Percentiles rank a stretch among this genome's conserved stretches.
These are phyloP conservation scores for Sarocladium oryzae DNA, from an alignment of 2,329 filamentous ascomycete species.

Conservation along the genomic window DNA sequence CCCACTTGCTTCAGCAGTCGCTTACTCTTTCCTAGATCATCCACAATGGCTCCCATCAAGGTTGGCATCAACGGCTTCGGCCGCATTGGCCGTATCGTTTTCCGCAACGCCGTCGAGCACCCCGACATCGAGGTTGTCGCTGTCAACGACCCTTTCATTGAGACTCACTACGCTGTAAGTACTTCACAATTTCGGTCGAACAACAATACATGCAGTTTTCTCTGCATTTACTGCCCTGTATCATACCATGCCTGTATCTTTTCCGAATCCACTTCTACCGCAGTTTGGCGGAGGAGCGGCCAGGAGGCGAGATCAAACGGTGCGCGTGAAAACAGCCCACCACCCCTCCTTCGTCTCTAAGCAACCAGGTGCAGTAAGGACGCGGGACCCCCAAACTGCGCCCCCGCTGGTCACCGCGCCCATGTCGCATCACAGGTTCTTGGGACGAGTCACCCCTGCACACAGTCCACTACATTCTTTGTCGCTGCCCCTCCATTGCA, in stretches of 20 bases:
- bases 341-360: background rate
- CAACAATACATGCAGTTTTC: background rate
- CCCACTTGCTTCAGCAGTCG: conserved; percentile 8
- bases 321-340: background rate
- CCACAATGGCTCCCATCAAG: conserved; percentile 51
- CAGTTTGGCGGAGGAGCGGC: too few species aligned
- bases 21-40: conserved; percentile 12
- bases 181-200: conserved; percentile 4
- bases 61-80: conserved; percentile 99
- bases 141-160: conserved; percentile 99
- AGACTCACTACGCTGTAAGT: conserved; percentile 93
- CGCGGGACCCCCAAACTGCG: conserved; percentile 4
- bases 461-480: background rate
- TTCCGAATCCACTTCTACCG: too few species aligned
- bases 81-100: conserved; percentile 98
- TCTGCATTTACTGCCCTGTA: background rate
- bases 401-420: conserved; percentile 7
- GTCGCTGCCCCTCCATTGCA: conserved; percentile 9
- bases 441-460: background rate
- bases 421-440: conserved; percentile 2
- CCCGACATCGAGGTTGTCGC: conserved; percentile 86
- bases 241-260: background rate
- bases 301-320: too few species aligned
- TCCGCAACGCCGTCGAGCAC: conserved; percentile 95
- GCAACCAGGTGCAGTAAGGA: background rate